Base-by-base conservation (phyloP, 176 grass and related monocot genomes). In the Bonia amplexicaulis region DNA sequence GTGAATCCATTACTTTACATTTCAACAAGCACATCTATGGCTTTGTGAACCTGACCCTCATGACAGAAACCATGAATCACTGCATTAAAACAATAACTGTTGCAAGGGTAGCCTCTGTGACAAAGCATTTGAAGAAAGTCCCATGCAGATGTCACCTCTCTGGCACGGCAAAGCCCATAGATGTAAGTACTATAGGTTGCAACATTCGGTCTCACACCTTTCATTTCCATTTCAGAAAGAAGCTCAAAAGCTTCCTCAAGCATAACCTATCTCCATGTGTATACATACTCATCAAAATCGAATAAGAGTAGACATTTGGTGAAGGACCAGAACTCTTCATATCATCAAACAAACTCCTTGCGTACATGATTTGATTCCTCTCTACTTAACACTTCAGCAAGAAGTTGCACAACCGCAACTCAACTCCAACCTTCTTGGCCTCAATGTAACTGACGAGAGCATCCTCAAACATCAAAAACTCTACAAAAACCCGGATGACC, bases 11-110 rank as follows among this genome's bases (percentile, higher is more conserved):
- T 89, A 44, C 87, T 90, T 84, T 48, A 47, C 92, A 94, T 97
- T 63, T 90, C 85, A 49, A 61, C 76, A 89, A 94, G 35, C 71
- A 97, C 85, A 42, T 82, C 74, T 40, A 69, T 57, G 37, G 80
- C 83, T 85, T 92, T 71, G 2, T 74, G 33, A 69, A 88, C 29
- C 72, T 92, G 75, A 37, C 86, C 86, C 66, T 69, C 66, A 22
- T 61, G 62, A 87, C 79, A 92, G 76, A 94, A 97, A 85, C 92
- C 94, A 78, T 75, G 89, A 86, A 94, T 89, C 47, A 94, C 85
- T 37, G 85, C 76, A 87, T 94, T 97, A 49, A 84, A 92, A 86
- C 82, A 92, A 40, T 87, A 92, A 73, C 23, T 71, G 60, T 88
- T 93, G 69, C 87, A 73, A 80, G 84, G 84, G 10, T 77, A 52